Evolutionary conservation across 2,329 filamentous ascomycete genomes (phyloP), one percentile per base, ranked within the genome.

Genomic region (Hypoxylon sp.): DNA sequence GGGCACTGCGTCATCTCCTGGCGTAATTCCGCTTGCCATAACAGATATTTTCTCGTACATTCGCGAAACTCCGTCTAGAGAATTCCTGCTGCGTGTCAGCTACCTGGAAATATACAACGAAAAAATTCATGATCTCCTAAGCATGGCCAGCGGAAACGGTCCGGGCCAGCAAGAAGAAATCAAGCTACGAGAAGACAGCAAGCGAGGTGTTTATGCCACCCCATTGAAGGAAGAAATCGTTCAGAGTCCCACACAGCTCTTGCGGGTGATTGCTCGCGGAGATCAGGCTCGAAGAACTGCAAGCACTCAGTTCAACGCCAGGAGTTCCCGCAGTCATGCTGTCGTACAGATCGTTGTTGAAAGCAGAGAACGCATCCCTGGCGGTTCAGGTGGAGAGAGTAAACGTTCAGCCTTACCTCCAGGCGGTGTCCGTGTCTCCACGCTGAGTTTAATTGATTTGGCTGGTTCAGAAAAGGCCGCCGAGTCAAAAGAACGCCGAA

Each of bases 31-130:
- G 5, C 85, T 98, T 41, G 96, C 96, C 41, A 98, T 99, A 74
- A 98, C 96, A 69, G 96, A 99, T 77, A 99, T 99, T 57, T 99
- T 99, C 80, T 98, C 96, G 0, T 99, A 98, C 79, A 99, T 99
- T 73, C 91, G 96, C 63, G 96, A 99, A 81, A 98, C 96, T 0
- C 96, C 96, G 0, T 93, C 94, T 36, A 88, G 96, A 66, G 96
- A 99, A 77, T 99, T 99, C 72, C 82, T 99, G 63, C 86, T 99
- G 63, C 91, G 96, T 69, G 96, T 99, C 77, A 98, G 95, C 84
- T 99, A 99, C 78, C 85, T 99, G 69, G 96, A 99, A 82, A 99
- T 99, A 67, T 99, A 99, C 82, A 99, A 99, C 76, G 96, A 99
- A 78, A 97, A 89, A 80, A 98, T 99, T 63, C 93, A 98, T 77